Percentiles rank a stretch among this genome's conserved stretches.
Evolutionary conservation across 2,329 filamentous ascomycete species (phyloP).

Genomic region (Beauveria varroae): DNA sequence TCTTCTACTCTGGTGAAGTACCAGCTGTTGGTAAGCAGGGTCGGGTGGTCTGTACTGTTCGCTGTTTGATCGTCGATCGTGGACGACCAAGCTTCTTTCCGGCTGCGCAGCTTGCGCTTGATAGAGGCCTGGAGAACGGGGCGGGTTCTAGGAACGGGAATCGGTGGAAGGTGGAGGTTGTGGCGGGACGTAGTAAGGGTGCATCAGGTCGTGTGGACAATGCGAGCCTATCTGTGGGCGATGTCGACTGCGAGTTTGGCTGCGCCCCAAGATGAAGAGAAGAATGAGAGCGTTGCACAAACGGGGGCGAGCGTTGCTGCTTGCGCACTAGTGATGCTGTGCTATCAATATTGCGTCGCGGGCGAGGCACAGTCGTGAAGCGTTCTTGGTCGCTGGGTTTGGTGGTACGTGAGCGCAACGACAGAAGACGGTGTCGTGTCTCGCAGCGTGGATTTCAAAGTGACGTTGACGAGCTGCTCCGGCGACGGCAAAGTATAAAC

Average conservation of each 20-base stretch:
- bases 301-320: background rate
- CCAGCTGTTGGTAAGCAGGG: background rate
- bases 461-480: background rate
- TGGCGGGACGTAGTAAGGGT: background rate
- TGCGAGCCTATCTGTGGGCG: background rate
- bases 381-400: background rate
- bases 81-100: too few relatives aligned
- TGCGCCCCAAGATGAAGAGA: background rate
- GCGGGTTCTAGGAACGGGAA: constrained; percentile 1
- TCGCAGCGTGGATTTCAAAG: too few relatives aligned
- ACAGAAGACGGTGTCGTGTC: background rate
- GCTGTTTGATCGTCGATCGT: background rate
- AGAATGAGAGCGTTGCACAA: background rate
- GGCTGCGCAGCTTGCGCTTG: background rate
- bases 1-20: background rate
- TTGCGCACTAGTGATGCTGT: background rate
- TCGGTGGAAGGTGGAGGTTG: background rate
- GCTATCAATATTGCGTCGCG: constrained; percentile 6
- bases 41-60: background rate
- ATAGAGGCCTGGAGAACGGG: background rate
- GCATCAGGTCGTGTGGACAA: constrained; percentile 6
- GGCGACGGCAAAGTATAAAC: background rate
- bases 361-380: background rate
- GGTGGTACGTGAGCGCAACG: background rate
- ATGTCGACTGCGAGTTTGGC: background rate